Evolutionary conservation across 2,329 filamentous ascomycete species (phyloP).

Genomic region (Dactylellina sp.): DNA sequence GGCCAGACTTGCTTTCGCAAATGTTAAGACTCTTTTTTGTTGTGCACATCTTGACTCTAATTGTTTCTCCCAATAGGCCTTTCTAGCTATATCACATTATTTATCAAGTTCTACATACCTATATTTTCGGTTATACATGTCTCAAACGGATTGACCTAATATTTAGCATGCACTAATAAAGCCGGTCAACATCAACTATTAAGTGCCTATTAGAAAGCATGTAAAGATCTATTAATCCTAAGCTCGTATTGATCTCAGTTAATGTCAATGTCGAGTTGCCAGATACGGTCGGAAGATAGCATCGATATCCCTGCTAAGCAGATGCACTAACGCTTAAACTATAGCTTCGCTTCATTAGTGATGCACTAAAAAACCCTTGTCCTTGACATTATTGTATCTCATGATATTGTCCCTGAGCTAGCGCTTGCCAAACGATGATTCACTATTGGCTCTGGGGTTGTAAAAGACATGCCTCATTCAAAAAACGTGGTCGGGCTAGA

Average conservation of each 20-base stretch:
- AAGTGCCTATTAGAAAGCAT: neutral
- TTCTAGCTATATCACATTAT: too few species aligned
- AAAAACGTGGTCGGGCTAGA: conserved; percentile 30
- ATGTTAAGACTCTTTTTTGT: too few species aligned
- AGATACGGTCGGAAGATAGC: conserved; percentile 1
- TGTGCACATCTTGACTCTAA: too few species aligned
- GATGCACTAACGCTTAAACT: conserved; percentile 3
- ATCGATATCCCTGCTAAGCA: conserved; percentile 27
- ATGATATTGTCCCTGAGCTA: conserved; percentile 11
- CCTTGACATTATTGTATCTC: neutral
- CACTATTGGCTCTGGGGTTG: neutral
- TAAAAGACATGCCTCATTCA: conserved; percentile 14
- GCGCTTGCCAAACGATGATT: neutral
- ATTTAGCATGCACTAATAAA: too few species aligned
- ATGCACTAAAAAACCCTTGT: neutral
- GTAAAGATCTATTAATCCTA: neutral
- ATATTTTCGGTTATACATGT: conserved; percentile 1
- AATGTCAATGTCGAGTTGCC: conserved; percentile 2
- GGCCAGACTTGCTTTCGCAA: too few species aligned
- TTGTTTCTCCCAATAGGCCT: neutral
- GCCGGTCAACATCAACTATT: neutral
- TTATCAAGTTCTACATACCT: neutral
- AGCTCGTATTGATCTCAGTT: conserved; percentile 4
- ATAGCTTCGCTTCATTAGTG: neutral
- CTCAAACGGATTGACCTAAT: neutral